phyloP scores from a whole-genome alignment of 352 stramenopile genomes.

The Phytophthora tentaculata region DNA sequence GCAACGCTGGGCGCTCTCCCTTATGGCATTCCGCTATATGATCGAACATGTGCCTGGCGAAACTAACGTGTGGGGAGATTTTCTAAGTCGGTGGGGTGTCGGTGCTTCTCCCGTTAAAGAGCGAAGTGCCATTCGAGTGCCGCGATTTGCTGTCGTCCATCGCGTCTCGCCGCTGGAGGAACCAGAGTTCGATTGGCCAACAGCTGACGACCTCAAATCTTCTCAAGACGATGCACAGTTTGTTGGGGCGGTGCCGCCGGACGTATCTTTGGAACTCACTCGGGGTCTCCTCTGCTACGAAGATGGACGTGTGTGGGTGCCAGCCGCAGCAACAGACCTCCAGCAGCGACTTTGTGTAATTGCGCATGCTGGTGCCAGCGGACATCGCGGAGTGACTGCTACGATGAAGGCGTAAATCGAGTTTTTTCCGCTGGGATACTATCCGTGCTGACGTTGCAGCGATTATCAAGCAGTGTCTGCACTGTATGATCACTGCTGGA shows the following conservation, averaged over 20 bases:
- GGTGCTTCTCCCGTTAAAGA: not conserved
- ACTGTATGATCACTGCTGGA: no score
- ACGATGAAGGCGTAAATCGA: not conserved
- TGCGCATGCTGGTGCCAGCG: not conserved
- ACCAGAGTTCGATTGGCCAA: not conserved
- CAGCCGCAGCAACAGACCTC: not conserved
- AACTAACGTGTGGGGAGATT: constrained; percentile 5
- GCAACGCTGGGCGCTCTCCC: constrained; percentile 8
- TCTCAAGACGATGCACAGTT: not conserved
- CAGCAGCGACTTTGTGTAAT: not conserved
- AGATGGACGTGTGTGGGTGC: not conserved
- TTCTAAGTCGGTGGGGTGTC: not conserved
- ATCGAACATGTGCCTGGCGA: constrained; percentile 22
- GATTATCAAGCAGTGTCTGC: no score
- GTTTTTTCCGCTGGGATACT: not conserved
- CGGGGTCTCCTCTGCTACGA: not conserved
- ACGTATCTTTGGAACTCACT: not conserved
- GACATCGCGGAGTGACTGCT: not conserved
- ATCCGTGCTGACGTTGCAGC: not conserved
- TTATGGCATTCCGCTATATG: constrained; percentile 15
- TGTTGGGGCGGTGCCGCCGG: not conserved
- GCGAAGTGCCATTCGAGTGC: not conserved
- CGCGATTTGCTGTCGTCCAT: not conserved
- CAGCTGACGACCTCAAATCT: not conserved
- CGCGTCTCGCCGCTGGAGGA: not conserved